Evolutionary conservation across 805 yeast genomes (phyloP), one percentile per base, ranked within the genome.

Genomic region (Spathaspora sp.): DNA sequence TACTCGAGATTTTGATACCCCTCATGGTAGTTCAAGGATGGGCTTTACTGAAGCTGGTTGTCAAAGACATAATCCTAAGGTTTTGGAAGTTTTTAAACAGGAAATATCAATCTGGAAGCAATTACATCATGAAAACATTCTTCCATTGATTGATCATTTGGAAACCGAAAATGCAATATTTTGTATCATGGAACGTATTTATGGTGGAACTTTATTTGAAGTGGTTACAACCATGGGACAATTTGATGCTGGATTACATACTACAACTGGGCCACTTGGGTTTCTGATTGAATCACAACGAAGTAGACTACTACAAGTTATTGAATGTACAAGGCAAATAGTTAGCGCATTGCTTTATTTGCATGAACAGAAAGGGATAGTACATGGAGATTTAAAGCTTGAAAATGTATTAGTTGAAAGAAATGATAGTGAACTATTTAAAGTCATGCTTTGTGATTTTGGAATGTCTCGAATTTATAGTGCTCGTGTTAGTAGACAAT

Each of bases 141-240:
- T 92, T 32, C 85, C 86, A 0, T 72, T 92, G 44, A 54, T 82
- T 12, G 78, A 80, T 49, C 82, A 83, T 57, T 77, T 79, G 50
- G 85, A 89, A 47, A 85, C 88, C 1, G 75, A 75, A 1, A 72
- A 72, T 10, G 79, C 86, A 1, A 81, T 86, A 32, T 92, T 87
- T 65, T 85, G 96, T 59, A 72, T 91, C 40, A 88, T 89, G 48
- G 78, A 83, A 35, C 72, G 82, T 51, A 79, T 86, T 12, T 73
- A 77, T 52, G 90, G 89, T 32, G 97, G 97, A 0, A 87, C 96
- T 0, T 68, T 92, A 32, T 91, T 85, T 64, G 96, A 89, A 57
- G 63, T 85, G 42, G 93, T 88, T 11, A 72, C 78, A 43, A 68
- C 76, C 26, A 86, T 94, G 90, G 89, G 89, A 23, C 65, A 70